phyloP scores from a whole-genome alignment of 768 basidiomycete species.

The Tricholoma terreum region DNA sequence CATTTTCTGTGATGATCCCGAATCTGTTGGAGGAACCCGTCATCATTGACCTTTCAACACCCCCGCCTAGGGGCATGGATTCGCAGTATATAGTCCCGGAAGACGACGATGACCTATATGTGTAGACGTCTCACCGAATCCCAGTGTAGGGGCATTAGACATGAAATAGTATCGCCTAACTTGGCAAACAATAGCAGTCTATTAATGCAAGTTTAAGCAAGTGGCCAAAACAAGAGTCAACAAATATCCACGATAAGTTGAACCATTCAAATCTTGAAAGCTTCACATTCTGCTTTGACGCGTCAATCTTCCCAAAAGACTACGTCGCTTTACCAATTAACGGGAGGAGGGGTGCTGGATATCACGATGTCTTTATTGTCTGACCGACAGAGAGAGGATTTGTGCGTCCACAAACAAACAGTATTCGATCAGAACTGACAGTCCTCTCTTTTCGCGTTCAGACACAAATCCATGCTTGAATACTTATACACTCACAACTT shows the following conservation, averaged over 20 bases:
- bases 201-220: too few relatives aligned
- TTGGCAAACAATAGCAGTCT: too few relatives aligned
- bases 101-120: neutral
- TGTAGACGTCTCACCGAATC: neutral
- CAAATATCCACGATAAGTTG: neutral
- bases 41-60: neutral
- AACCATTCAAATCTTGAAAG: too few relatives aligned
- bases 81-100: neutral
- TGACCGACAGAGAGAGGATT: constrained; percentile 31
- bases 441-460: constrained; percentile 23
- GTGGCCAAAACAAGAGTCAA: constrained; percentile 10
- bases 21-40: neutral
- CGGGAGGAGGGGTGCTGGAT: neutral
- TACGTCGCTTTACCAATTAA: neutral
- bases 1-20: constrained; percentile 20
- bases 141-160: neutral
- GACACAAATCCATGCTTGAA: constrained; percentile 80
- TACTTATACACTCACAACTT: constrained; percentile 70
- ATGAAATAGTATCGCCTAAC: neutral
- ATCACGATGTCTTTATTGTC: constrained; percentile 29
- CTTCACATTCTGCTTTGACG: constrained; percentile 6
- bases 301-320: constrained; percentile 8
- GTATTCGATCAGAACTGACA: neutral
- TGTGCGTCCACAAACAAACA: constrained; percentile 19
- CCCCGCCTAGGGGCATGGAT: neutral